Conservation (phyloP, 305 asterid species). For the Andrographis paniculata region DNA sequence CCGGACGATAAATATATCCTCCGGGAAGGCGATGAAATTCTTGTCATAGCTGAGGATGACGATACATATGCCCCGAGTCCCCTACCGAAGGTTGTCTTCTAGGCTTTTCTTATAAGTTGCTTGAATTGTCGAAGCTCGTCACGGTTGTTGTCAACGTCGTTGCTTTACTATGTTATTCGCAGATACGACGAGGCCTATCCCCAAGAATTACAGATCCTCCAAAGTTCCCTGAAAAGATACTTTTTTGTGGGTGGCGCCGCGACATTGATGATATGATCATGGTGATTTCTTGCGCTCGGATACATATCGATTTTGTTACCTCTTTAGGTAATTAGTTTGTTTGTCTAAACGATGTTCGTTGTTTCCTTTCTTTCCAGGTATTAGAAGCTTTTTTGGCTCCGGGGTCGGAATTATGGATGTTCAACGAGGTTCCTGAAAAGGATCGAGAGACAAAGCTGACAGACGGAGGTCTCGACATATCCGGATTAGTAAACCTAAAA, state of each 20-base stretch:
- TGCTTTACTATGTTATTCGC: slow-evolving; percentile 23
- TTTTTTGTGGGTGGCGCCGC: slow-evolving; percentile 98
- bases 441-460: slow-evolving; percentile 72
- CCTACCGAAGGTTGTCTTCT: slow-evolving; percentile 60
- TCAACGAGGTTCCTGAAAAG: slow-evolving; percentile 81
- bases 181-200: slow-evolving; percentile 59
- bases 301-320: slow-evolving; percentile 4
- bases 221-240: slow-evolving; percentile 80
- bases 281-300: slow-evolving; percentile 31
- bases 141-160: slow-evolving; percentile 19
- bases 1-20: slow-evolving; percentile 79
- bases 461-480: slow-evolving; percentile 88
- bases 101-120: slow-evolving; percentile 16
- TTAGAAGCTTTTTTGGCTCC: slow-evolving; percentile 85
- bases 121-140: slow-evolving; percentile 6
- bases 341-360: slow-evolving; percentile 2
- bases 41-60: slow-evolving; percentile 98
- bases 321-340: neutral
- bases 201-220: slow-evolving; percentile 80
- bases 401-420: slow-evolving; percentile 95
- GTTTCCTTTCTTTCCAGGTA: slow-evolving; percentile 39
- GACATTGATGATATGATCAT: slow-evolving; percentile 97
- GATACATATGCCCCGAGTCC: slow-evolving; percentile 94
- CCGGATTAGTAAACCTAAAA: slow-evolving; percentile 70
- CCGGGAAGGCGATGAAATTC: slow-evolving; percentile 88